Conservation (phyloP, 495 filamentous ascomycete species). For the Daldinia decipiens region DNA sequence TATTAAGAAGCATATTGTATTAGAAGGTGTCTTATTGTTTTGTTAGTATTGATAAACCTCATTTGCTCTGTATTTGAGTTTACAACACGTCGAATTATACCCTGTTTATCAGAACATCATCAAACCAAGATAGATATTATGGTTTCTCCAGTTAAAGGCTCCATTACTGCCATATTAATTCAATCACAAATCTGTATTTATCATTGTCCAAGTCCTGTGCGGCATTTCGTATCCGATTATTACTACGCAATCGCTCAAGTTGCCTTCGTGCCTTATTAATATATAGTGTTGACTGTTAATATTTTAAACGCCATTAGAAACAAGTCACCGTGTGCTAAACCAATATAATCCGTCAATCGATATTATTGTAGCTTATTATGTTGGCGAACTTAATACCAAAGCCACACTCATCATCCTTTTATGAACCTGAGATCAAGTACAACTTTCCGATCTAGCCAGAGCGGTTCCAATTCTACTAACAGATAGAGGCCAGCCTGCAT, state of each 20-base stretch:
- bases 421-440: too few species aligned
- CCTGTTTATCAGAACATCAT: background rate
- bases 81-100: constrained; percentile 14
- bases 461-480: background rate
- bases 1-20: constrained; percentile 20
- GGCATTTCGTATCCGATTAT: background rate
- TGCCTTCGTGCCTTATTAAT: too few species aligned
- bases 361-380: too few species aligned
- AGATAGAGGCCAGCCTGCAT: background rate
- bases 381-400: too few species aligned
- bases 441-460: background rate
- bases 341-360: too few species aligned
- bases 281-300: too few species aligned
- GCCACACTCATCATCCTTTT: background rate
- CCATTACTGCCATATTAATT: too few species aligned
- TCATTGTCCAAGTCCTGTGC: background rate
- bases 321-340: too few species aligned
- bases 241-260: background rate
- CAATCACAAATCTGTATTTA: too few species aligned
- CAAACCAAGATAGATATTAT: too few species aligned
- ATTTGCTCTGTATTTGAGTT: background rate
- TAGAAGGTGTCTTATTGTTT: constrained; percentile 17
- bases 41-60: constrained; percentile 13
- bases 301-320: too few species aligned
- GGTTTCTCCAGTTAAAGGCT: too few species aligned